Conservation (phyloP, 2,329 filamentous ascomycete species). For the Thelonectria discophora region DNA sequence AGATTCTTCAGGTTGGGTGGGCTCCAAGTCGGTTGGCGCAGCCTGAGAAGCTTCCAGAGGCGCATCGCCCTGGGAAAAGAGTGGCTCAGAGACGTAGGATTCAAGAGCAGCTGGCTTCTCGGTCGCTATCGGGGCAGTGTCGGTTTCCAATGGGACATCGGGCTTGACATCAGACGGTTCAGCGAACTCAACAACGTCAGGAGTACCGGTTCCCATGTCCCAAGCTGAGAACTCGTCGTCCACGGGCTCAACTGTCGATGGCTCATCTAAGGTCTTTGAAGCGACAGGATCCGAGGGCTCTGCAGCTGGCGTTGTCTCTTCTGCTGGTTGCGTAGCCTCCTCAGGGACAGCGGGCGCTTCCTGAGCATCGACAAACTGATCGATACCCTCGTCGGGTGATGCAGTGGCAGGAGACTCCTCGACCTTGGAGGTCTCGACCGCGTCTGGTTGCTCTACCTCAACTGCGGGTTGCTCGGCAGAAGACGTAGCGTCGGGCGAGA, state of each 20-base stretch:
- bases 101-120: conserved; percentile 25
- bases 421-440: conserved; percentile 8
- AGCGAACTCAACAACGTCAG: conserved; percentile 1
- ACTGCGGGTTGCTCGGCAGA: not conserved
- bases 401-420: not conserved
- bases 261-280: not conserved
- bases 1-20: conserved; percentile 39
- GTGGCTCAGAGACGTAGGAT: conserved; percentile 42
- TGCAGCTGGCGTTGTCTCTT: not conserved
- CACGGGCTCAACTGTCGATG: not conserved
- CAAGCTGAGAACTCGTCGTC: conserved; percentile 21
- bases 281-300: not conserved
- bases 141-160: not conserved
- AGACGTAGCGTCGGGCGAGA: not conserved
- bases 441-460: conserved; percentile 5
- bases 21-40: conserved; percentile 29
- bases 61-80: conserved; percentile 46
- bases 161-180: conserved; percentile 4
- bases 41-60: conserved; percentile 40
- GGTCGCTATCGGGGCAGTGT: conserved; percentile 12
- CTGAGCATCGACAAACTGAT: conserved; percentile 13
- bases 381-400: conserved; percentile 1
- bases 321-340: not conserved
- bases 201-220: conserved; percentile 11
- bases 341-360: conserved; percentile 7